phyloP scores from a whole-genome alignment of 73 alveolate genomes.

The Symbiodinium pilosum region DNA sequence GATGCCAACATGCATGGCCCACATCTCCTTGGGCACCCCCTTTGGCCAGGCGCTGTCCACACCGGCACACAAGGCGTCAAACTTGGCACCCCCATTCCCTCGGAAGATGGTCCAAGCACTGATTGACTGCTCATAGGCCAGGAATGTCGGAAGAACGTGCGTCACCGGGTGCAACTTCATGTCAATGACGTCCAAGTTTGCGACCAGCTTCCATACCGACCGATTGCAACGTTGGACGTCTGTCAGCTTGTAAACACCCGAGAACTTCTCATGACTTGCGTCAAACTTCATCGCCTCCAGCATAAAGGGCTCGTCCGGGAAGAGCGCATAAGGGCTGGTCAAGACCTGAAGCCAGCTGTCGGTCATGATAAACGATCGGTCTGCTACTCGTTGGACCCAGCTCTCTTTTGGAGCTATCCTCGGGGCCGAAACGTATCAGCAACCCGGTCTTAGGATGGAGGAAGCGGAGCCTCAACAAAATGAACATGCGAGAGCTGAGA shows the following conservation, averaged over 20 bases:
- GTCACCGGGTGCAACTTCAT: not conserved
- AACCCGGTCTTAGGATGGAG: too few relatives aligned
- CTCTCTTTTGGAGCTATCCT: too few relatives aligned
- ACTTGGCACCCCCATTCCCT: not conserved
- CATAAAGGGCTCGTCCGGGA: slow-evolving; percentile 40
- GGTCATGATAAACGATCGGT: not conserved
- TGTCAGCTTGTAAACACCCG: slow-evolving; percentile 35
- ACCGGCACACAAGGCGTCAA: slow-evolving; percentile 5
- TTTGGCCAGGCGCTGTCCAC: not conserved
- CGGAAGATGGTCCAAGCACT: slow-evolving; percentile 17
- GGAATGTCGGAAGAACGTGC: not conserved
- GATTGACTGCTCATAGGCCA: not conserved
- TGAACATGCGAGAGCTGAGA: too few relatives aligned
- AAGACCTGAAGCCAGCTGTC: slow-evolving; percentile 25
- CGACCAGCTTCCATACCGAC: slow-evolving; percentile 38
- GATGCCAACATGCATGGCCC: slow-evolving; percentile 28
- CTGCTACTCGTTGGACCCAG: too few relatives aligned
- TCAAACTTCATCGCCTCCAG: slow-evolving; percentile 11
- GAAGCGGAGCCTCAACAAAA: too few relatives aligned
- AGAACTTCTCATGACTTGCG: slow-evolving; percentile 19
- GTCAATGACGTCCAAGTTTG: not conserved
- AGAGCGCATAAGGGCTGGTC: not conserved
- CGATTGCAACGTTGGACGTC: slow-evolving; percentile 4
- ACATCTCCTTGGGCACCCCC: not conserved
- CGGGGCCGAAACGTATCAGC: too few relatives aligned